Evolutionary conservation across 176 grass and related monocot species (phyloP), one percentile per base, ranked within the genome.

Genomic region (Coix lacrymajobi): DNA sequence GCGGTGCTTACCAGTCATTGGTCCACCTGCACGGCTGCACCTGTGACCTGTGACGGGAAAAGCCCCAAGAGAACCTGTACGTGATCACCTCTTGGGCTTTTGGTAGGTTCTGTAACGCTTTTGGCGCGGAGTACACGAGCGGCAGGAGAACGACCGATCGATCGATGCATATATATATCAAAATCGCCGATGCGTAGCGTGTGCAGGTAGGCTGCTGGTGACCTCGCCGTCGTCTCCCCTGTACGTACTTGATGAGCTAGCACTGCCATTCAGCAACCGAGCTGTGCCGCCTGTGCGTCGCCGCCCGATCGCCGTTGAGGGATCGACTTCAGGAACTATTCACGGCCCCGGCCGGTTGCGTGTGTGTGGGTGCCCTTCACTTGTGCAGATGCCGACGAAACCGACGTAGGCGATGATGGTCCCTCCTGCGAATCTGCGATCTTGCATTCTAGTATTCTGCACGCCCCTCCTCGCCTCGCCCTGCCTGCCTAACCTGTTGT

Each of bases 1-100:
- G 51, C 26, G 76, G 75, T 84, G 61, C 61, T 84, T 84, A 81
- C 68, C 37, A 52, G 41, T 1, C 52, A 83, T 75, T 6, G 32
- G 63, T 32, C 69, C 3, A 67, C 3, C 49, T 61, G 62, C 17
- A 9, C n/a, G n/a, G n/a, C 19, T 22, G 6, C 19, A 22, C 49
- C 49, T 51, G n/a, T n/a, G n/a, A n/a, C n/a, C n/a, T n/a, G n/a
- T n/a, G n/a, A n/a, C n/a, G n/a, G n/a, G n/a, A n/a, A n/a, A n/a
- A n/a, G n/a, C n/a, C n/a, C n/a, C n/a, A n/a, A n/a, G n/a, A n/a
- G n/a, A n/a, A n/a, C n/a, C n/a, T n/a, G n/a, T n/a, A n/a, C n/a
- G n/a, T n/a, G n/a, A n/a, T n/a, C n/a, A n/a, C n/a, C n/a, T n/a
- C n/a, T n/a, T n/a, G n/a, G n/a, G n/a, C n/a, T n/a, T n/a, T n/a